Evolutionary conservation across 495 filamentous ascomycete species (phyloP).

Genomic region (Neurospora africana): DNA sequence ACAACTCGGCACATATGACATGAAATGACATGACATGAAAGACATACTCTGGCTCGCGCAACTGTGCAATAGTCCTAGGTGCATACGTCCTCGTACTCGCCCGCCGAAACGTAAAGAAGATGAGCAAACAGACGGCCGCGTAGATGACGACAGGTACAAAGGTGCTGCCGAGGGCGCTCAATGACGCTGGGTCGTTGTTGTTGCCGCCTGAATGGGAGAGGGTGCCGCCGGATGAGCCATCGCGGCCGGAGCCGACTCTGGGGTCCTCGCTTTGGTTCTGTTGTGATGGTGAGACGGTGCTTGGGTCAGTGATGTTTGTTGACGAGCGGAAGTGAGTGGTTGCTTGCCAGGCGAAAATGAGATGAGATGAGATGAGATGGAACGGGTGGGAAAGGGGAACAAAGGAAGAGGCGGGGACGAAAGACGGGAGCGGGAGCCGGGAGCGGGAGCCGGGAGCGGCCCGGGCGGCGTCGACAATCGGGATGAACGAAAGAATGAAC

Average conservation of each 20-base stretch:
- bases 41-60: conserved; percentile 25
- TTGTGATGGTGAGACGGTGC: not conserved
- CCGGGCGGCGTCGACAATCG: not conserved
- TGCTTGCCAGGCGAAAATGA: not conserved
- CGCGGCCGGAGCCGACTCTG: conserved; percentile 20
- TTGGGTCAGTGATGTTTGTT: not conserved
- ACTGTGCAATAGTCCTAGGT: conserved; percentile 15
- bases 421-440: not conserved
- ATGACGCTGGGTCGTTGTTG: conserved; percentile 10
- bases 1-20: not conserved
- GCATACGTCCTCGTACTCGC: conserved; percentile 25
- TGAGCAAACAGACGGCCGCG: conserved; percentile 20
- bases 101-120: conserved; percentile 21
- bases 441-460: not conserved
- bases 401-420: not conserved
- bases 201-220: conserved; percentile 9
- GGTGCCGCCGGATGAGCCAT: conserved; percentile 16
- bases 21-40: too few relatives aligned
- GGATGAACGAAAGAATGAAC: not conserved
- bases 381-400: not conserved
- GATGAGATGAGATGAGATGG: not conserved
- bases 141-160: conserved; percentile 37
- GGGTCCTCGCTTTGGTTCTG: conserved; percentile 18
- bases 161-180: conserved; percentile 38
- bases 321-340: not conserved